Evolutionary conservation across 441 rosid genomes (phyloP).

Genomic region (Euphorbia schlechtendalii): DNA sequence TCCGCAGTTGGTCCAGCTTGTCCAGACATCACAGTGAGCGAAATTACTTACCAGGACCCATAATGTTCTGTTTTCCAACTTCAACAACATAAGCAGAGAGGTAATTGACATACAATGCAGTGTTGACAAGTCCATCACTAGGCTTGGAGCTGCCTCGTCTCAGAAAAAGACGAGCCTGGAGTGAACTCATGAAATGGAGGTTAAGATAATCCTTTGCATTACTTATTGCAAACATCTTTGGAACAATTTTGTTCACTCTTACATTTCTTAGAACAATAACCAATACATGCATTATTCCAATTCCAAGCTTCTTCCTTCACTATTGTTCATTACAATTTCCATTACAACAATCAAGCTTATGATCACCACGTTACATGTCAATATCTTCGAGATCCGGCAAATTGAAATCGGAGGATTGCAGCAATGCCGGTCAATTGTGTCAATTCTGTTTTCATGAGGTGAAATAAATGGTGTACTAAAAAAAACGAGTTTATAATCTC

Average conservation of each 20-base stretch:
- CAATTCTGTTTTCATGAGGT: conserved; percentile 43
- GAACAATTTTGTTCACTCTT: no score
- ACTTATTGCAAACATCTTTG: no score
- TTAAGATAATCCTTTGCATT: conserved; percentile 68
- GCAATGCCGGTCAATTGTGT: conserved; percentile 83
- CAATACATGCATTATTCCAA: no score
- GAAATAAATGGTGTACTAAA: no score
- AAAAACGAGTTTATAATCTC: no score
- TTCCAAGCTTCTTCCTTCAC: no score
- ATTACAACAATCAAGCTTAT: no score
- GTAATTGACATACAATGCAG: conserved; percentile 68
- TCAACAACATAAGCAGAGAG: conserved; percentile 81
- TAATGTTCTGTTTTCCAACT: conserved; percentile 56
- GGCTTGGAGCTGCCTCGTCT: conserved; percentile 64
- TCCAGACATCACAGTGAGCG: no score
- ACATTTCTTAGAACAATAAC: no score
- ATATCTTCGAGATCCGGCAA: conserved; percentile 92
- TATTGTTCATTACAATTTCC: no score
- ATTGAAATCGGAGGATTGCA: conserved; percentile 87
- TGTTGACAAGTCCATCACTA: conserved; percentile 64
- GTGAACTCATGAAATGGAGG: conserved; percentile 85
- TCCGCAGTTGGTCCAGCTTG: no score
- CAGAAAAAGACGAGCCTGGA: conserved; percentile 60
- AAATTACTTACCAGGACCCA: conserved; percentile 77
- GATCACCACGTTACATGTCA: conserved; percentile 71